Evolutionary conservation across 768 basidiomycete genomes (phyloP), one percentile per base, ranked within the genome.

Genomic region (Trametes elegans): DNA sequence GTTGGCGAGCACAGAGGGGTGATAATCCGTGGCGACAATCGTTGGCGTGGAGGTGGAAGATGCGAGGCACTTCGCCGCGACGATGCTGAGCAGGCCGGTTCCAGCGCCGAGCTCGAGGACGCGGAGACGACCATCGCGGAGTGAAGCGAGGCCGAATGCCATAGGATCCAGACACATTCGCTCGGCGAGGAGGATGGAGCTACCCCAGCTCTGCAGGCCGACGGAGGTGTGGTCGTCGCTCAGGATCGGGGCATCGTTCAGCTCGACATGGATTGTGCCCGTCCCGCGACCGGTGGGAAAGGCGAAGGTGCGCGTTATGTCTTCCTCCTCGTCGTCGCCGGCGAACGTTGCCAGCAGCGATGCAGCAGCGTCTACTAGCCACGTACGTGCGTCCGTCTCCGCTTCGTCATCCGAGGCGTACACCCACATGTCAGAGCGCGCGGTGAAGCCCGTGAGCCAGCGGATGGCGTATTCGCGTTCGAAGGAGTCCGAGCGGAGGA

Each of bases 61-160:
- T 13, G 44, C 32, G 8, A 81, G 66, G 3, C 85, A 63, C 61
- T 79, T 83, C 1, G 82, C 80, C 1, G 77, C 72, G 10, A 81
- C 75, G 58, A 94, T 85, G 60, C 88, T 88, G n/a, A 93, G 76
- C 50, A 93, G 72, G 4, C 91, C 91, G 0, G 91, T 93, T 3
- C 91, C 91, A 0, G 89, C 88, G 5, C 91, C 90, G n/a, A 94
- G 78, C 68, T 94, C 90, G 38, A 93, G 76, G 11, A 93, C 64
- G 16, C 64, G 60, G 13, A 53, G 23, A 18, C 27, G 7, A 7
- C 24, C 7, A 8, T 35, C 14, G 24, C 36, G 3, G 5, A 28
- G 34, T 5, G 59, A 21, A 11, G 38, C 61, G 46, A 79, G 59
- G 11, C 71, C 72, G 58, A 78, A 82, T 52, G 62, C 56, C n/a